Base-by-base conservation (phyloP, 768 basidiomycete species). In the Sporobolomyces pararoseus region DNA sequence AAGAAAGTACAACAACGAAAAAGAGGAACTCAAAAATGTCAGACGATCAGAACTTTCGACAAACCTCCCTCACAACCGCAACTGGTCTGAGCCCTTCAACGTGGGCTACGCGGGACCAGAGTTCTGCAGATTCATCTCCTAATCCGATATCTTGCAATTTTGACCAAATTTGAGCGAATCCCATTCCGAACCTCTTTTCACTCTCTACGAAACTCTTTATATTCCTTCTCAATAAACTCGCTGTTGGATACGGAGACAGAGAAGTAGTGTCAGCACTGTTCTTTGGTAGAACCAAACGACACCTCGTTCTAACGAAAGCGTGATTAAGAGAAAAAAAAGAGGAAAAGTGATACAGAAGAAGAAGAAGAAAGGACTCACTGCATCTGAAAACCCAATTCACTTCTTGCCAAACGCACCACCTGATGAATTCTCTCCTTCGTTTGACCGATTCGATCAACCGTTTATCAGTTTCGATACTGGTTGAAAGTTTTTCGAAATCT, bases 381-480 rank as follows among this genome's bases (percentile, higher is more conserved):
- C 12, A 39, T 31, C 67, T 29, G 19, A 60, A 57, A 17, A 60
- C 51, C 59, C 58, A 74, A 10, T 61, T 17, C 0, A 72, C 35
- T 53, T 75, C 74, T 35, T 60, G 25, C 66, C 68, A 72, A 19
- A 71, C 47, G 34, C 64, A 71, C 53, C 53, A 72, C 62, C 90
- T 87, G 66, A 95, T 88, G 77, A 93, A 96, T 14, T 93, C 86
- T 25, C 95, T 83, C 61, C 95, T 82, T 67, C 85, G 86, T 49
- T 96, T 82, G 64, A 88, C 84, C 7, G 85, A 84, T 27, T 85
- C 84, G 73, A 97, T 93, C 2, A 85, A 84, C 4, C 86, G 86
- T 77, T 94, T 90, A 78, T 96, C 95, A 71, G 87, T 87, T 80
- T 95, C 92, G 72, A 93, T 88, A 31, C 83, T 76, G 34, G 82